phyloP scores from a whole-genome alignment of 2,329 filamentous ascomycete genomes.

The Xylaria sp. region DNA sequence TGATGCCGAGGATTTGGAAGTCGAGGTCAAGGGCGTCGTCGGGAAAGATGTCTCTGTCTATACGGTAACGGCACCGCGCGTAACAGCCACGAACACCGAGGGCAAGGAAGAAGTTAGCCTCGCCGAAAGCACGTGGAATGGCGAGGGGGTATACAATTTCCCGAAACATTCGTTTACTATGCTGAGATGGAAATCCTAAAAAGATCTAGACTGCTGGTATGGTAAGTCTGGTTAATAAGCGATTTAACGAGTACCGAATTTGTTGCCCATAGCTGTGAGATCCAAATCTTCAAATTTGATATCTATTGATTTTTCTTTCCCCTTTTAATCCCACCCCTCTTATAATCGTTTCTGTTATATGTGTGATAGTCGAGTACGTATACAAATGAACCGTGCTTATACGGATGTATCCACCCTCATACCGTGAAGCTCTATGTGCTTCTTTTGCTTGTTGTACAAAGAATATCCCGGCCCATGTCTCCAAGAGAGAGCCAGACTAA shows the following conservation, averaged over 20 bases:
- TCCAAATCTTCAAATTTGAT: slow-evolving; percentile 15
- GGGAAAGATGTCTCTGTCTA: slow-evolving; percentile 68
- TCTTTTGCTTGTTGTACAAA: slow-evolving; percentile 39
- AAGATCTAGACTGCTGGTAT: slow-evolving; percentile 19
- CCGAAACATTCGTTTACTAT: slow-evolving; percentile 77
- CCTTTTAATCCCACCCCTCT: neutral
- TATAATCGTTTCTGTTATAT: slow-evolving; percentile 11
- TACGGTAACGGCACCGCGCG: slow-evolving; percentile 68
- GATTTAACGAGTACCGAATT: neutral
- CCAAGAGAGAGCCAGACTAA: slow-evolving; percentile 21
- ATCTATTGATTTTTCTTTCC: slow-evolving; percentile 7
- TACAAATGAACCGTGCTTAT: slow-evolving; percentile 43
- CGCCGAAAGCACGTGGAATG: slow-evolving; percentile 71
- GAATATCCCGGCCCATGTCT: slow-evolving; percentile 17
- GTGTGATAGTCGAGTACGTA: slow-evolving; percentile 39
- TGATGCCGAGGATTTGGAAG: slow-evolving; percentile 68
- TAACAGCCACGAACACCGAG: slow-evolving; percentile 71
- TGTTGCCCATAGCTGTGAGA: neutral
- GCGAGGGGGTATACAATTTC: slow-evolving; percentile 71
- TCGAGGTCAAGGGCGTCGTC: slow-evolving; percentile 66
- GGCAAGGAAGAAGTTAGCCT: slow-evolving; percentile 71
- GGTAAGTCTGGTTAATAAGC: slow-evolving; percentile 13
- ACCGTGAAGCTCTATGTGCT: slow-evolving; percentile 32
- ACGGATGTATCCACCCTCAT: slow-evolving; percentile 27
- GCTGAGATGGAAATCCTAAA: slow-evolving; percentile 61